phyloP scores from a whole-genome alignment of 2,329 filamentous ascomycete species.

The Scopulariopsis brevicaulis region DNA sequence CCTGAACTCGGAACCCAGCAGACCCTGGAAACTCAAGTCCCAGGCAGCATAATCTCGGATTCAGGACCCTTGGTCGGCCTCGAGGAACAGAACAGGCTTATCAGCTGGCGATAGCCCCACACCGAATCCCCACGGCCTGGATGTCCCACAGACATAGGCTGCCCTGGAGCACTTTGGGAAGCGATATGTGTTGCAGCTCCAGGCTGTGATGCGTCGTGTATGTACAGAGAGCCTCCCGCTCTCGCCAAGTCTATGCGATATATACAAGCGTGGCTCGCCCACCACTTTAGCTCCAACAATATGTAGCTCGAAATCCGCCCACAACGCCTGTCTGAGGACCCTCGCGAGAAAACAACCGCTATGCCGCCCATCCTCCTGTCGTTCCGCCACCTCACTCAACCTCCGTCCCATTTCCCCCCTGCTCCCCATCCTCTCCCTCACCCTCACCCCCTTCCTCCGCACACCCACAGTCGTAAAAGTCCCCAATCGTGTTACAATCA shows the following conservation, averaged over 20 bases:
- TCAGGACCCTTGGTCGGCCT: too few relatives aligned
- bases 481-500: constrained; percentile 56
- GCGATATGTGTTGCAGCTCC: background rate
- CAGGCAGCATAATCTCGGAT: too few relatives aligned
- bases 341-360: background rate
- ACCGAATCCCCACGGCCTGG: too few relatives aligned
- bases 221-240: background rate
- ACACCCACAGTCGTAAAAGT: constrained; percentile 63
- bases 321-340: background rate
- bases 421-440: constrained; percentile 14
- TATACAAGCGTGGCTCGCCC: background rate
- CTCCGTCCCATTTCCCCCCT: background rate
- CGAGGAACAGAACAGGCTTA: too few relatives aligned
- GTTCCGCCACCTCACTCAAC: background rate
- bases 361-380: background rate
- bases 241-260: background rate
- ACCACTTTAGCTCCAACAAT: background rate
- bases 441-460: constrained; percentile 44
- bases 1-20: too few relatives aligned
- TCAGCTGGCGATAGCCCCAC: too few relatives aligned
- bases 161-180: background rate
- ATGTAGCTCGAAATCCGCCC: background rate
- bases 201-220: background rate
- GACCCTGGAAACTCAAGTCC: too few relatives aligned
- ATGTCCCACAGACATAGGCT: too few relatives aligned